Percentiles rank a stretch among this genome's conserved stretches.
phyloP scores from a whole-genome alignment of 306 rosid genomes.

The Benincasa hispida region DNA sequence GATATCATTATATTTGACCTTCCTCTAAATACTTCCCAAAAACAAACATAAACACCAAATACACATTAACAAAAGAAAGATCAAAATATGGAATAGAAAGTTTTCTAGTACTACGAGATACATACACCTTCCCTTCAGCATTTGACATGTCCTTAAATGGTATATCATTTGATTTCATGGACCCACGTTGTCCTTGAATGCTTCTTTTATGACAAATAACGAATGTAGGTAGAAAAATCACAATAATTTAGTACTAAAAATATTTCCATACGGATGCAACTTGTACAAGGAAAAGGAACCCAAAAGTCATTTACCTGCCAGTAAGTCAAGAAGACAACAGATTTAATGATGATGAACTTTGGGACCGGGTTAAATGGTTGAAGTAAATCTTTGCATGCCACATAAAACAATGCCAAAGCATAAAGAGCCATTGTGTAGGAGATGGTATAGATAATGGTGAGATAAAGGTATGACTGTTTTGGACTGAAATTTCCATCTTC shows the following conservation, averaged over 20 bases:
- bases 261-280: neutral
- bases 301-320: conserved; percentile 62
- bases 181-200: no score
- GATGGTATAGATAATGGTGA: conserved; percentile 76
- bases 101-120: no score
- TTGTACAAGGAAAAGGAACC: neutral
- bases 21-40: neutral
- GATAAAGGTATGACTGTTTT: conserved; percentile 76
- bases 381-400: conserved; percentile 95
- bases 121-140: no score
- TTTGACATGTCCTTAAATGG: no score
- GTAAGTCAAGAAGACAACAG: conserved; percentile 95
- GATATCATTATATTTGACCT: neutral
- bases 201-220: no score
- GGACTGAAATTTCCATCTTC: conserved; percentile 87
- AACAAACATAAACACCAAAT: neutral
- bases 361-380: conserved; percentile 98
- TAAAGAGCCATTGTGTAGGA: conserved; percentile 92
- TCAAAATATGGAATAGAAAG: no score
- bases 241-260: no score
- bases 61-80: neutral
- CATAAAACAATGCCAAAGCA: conserved; percentile 71
- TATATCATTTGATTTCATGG: no score
- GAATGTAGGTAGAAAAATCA: no score
- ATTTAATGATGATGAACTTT: conserved; percentile 80